phyloP scores from a whole-genome alignment of 768 basidiomycete species.

The Agrocybe pediades region DNA sequence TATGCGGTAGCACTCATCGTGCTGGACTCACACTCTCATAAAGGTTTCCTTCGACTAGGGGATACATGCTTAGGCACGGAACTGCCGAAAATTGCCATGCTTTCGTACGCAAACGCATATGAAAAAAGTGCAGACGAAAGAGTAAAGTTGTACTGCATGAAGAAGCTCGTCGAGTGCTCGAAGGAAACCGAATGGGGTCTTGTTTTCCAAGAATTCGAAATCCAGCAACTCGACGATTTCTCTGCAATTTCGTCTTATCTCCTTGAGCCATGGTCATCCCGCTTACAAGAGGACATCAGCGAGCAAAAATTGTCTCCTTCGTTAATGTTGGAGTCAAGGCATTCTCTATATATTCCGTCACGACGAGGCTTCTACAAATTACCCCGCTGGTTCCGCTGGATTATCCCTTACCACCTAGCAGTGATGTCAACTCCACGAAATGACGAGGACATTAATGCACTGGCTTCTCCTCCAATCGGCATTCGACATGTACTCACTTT shows the following conservation, averaged over 20 bases:
- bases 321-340: constrained; percentile 41
- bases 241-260: constrained; percentile 30
- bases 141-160: constrained; percentile 42
- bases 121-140: constrained; percentile 38
- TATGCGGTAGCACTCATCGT: constrained; percentile 34
- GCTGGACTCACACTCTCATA: constrained; percentile 34
- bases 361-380: constrained; percentile 37
- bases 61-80: constrained; percentile 39
- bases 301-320: constrained; percentile 35
- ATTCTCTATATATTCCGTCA: constrained; percentile 39
- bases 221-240: constrained; percentile 33
- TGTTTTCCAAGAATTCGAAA: constrained; percentile 44
- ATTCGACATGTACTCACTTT: constrained; percentile 61
- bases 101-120: constrained; percentile 52
- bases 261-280: constrained; percentile 41
- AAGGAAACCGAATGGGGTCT: constrained; percentile 55
- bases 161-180: constrained; percentile 46
- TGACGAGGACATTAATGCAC: constrained; percentile 48
- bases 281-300: constrained; percentile 33
- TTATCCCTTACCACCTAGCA: constrained; percentile 58
- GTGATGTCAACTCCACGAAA: constrained; percentile 61
- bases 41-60: constrained; percentile 52
- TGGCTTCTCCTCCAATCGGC: constrained; percentile 48
- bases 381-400: constrained; percentile 65
- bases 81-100: constrained; percentile 52